These are phyloP conservation scores for Exophiala dermatitidis DNA, from an alignment of 2,329 filamentous ascomycete species.

Conservation along the genomic window DNA sequence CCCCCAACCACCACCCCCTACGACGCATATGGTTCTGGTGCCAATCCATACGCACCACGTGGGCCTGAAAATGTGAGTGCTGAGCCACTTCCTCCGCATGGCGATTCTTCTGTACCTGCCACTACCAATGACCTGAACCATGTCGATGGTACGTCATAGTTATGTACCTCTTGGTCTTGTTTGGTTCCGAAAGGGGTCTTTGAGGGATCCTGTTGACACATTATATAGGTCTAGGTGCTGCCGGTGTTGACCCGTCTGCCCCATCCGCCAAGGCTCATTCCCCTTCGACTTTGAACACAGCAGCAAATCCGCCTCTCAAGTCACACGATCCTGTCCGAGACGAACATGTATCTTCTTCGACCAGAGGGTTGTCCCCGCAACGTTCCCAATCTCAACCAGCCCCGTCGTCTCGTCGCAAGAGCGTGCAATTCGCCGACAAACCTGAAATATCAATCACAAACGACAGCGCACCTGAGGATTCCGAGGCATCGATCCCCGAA, in stretches of 20 bases:
- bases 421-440: constrained; percentile 24
- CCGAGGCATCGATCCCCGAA: constrained; percentile 18
- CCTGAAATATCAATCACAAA: constrained; percentile 17
- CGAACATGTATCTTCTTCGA: constrained; percentile 8
- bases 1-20: constrained; percentile 27
- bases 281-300: constrained; percentile 5
- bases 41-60: constrained; percentile 37
- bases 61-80: constrained; percentile 47
- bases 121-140: constrained; percentile 33
- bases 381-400: constrained; percentile 17
- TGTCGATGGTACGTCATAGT: constrained; percentile 39
- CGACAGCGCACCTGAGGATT: constrained; percentile 5
- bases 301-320: not conserved
- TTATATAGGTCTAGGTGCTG: constrained; percentile 16
- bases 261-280: constrained; percentile 17
- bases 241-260: constrained; percentile 18
- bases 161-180: constrained; percentile 13
- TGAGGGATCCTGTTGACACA: not conserved
- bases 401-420: constrained; percentile 18
- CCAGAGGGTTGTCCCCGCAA: constrained; percentile 12
- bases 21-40: constrained; percentile 32
- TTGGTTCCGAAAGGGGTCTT: constrained; percentile 10
- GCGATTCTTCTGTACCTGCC: constrained; percentile 26
- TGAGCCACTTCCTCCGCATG: constrained; percentile 30
- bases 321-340: not conserved